These are phyloP conservation scores for Termitomyces sp. DNA, from an alignment of 768 basidiomycete species.

Conservation along the genomic window DNA sequence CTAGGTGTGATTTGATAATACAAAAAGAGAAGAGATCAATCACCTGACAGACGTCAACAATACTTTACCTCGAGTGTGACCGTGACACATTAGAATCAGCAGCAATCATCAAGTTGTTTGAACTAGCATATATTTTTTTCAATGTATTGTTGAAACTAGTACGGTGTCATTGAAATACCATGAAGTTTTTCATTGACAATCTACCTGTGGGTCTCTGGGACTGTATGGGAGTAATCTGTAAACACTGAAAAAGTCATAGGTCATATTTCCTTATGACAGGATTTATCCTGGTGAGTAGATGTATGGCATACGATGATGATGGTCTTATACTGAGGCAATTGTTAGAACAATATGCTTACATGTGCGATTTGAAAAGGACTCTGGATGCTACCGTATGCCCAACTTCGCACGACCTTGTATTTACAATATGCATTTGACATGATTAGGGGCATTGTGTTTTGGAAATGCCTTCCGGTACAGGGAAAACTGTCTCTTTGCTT, in stretches of 20 bases:
- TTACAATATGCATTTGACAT: not conserved
- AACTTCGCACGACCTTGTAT: not conserved
- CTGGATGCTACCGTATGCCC: conserved; percentile 80
- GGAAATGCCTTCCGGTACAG: conserved; percentile 99
- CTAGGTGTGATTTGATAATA: too few relatives aligned
- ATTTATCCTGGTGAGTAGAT: conserved; percentile 81
- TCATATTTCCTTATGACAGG: conserved; percentile 89
- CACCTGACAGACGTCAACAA: too few relatives aligned
- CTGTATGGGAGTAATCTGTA: not conserved
- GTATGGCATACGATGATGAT: conserved; percentile 2
- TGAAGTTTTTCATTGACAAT: conserved; percentile 84
- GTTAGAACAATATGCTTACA: conserved; percentile 96
- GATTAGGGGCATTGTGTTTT: conserved; percentile 94
- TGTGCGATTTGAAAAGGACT: conserved; percentile 97
- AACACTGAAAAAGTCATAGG: conserved; percentile 33
- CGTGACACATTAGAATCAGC: not conserved
- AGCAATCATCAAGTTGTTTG: not conserved
- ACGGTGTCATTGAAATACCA: conserved; percentile 19
- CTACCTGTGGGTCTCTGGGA: conserved; percentile 49
- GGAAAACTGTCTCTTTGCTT: conserved; percentile 95
- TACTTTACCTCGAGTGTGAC: not conserved
- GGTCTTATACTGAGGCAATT: not conserved
- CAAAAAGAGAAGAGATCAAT: not conserved
- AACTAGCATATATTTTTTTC: not conserved
- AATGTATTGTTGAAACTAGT: not conserved